These are phyloP conservation scores for Mortierella hygrophila DNA, from an alignment of 192 early-diverging fungal genomes.

Conservation along the genomic window DNA sequence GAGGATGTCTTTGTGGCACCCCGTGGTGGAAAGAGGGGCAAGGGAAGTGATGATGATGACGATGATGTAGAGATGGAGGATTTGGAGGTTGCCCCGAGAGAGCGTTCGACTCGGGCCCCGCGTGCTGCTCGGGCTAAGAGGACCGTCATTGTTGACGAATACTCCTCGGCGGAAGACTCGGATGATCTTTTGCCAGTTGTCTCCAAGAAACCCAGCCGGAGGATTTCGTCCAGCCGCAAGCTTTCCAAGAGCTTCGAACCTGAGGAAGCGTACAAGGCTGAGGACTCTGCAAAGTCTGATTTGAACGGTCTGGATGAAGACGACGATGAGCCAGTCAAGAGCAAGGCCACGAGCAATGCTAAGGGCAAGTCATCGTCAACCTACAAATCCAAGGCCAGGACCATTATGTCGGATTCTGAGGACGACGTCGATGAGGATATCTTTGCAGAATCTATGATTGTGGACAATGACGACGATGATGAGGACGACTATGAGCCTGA, in stretches of 20 bases:
- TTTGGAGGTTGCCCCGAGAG: slow-evolving; percentile 31
- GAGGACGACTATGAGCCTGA: slow-evolving; percentile 33
- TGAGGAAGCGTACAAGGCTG: slow-evolving; percentile 1
- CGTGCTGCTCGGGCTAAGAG: slow-evolving; percentile 45
- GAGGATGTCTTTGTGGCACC: slow-evolving; percentile 13
- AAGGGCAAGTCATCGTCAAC: slow-evolving; percentile 28
- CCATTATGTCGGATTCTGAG: slow-evolving; percentile 27
- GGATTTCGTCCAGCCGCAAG: slow-evolving; percentile 12
- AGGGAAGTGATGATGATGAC: slow-evolving; percentile 23
- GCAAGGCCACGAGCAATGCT: not conserved
- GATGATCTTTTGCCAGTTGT: slow-evolving; percentile 37
- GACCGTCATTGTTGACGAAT: slow-evolving; percentile 38
- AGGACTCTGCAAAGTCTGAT: not conserved
- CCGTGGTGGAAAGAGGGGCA: not conserved
- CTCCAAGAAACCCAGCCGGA: slow-evolving; percentile 2
- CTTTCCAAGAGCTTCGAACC: slow-evolving; percentile 30
- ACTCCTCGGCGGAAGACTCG: slow-evolving; percentile 28
- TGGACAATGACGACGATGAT: slow-evolving; percentile 13
- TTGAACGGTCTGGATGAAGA: not conserved
- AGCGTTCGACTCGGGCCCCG: slow-evolving; percentile 31
- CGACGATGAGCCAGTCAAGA: slow-evolving; percentile 20
- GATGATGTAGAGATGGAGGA: slow-evolving; percentile 34
- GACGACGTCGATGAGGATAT: not conserved
- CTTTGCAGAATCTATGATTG: not conserved
- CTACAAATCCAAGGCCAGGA: slow-evolving; percentile 23